Evolutionary conservation across 2,329 filamentous ascomycete species (phyloP), one percentile per base, ranked within the genome.

Genomic region (Tolypocladium ovalisporum): DNA sequence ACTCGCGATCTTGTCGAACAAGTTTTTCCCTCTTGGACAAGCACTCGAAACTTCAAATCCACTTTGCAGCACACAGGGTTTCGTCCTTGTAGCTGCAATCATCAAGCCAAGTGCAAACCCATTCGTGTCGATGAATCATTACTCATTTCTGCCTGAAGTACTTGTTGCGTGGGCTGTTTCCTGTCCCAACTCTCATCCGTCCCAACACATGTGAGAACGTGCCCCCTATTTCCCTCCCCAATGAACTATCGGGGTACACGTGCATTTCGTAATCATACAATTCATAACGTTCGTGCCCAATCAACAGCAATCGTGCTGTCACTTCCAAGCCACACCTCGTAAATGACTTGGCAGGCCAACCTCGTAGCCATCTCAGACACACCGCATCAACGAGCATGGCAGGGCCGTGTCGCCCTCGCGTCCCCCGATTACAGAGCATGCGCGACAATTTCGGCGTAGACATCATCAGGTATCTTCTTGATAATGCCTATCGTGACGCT

Each of bases 371-470:
- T 49, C n/a, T 15, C 17, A 34, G 10, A 32, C 44, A 51, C 3
- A 34, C 5, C 8, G 17, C 27, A 51, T 32, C 44, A n/a, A 7
- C 27, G 32, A 1, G 15, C 24, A 13, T 34, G 17, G 44, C 27
- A n/a, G 27, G 29, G 7, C 1, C 2, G 17, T 19, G 4, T 8
- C 15, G 9, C 10, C 27, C 29, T 52, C n/a, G 47, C 29, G 19
- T 22, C 12, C 22, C 29, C 10, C 4, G 13, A 12, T 40, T 40
- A 92, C 66, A 87, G 88, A 8, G 93, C 93, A 71, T 99, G 94
- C 44, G 81, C 79, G 55, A 97, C 86, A 66, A 99, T 90, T 70
- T 96, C 90, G 54, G 88, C 85, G 68, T 97, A 99, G 53, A 97
- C 79, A 63, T 95, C 88, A 61, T 91, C 85, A 2, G 94, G 93